A percentile compares a stretch with the other conserved stretches of the same genome.
These are phyloP conservation scores for Botrytis cinerea DNA, from an alignment of 2,329 filamentous ascomycete genomes.

Conservation along the genomic window DNA sequence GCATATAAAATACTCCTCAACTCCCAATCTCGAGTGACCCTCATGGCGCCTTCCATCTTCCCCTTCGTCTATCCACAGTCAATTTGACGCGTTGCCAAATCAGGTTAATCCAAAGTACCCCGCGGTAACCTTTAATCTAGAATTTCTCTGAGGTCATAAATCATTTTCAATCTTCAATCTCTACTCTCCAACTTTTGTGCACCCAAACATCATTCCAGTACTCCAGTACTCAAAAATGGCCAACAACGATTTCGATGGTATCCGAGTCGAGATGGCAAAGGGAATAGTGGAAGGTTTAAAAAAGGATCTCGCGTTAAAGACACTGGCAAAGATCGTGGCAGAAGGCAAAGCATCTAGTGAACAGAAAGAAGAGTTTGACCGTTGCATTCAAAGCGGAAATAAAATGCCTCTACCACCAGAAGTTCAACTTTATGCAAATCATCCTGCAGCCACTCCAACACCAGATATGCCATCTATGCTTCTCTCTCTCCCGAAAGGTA, in stretches of 20 bases:
- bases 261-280: too few species aligned
- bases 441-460: constrained; percentile 2
- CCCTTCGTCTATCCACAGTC: background rate
- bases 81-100: background rate
- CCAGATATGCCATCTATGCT: background rate
- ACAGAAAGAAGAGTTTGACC: background rate
- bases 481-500: background rate
- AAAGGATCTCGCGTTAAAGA: background rate
- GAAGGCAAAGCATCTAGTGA: background rate
- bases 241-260: too few species aligned
- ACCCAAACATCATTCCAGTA: background rate
- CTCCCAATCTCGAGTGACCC: background rate
- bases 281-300: background rate
- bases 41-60: background rate
- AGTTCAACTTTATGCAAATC: background rate
- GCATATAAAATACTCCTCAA: background rate
- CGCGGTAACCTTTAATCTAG: background rate
- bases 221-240: background rate
- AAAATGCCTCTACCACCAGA: too few species aligned
- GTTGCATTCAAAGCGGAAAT: background rate
- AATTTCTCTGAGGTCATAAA: background rate
- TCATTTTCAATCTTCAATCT: background rate
- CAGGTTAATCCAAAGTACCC: background rate
- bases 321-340: background rate
- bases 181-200: background rate